phyloP scores from a whole-genome alignment of 2,329 filamentous ascomycete species.

The Arachnopeziza araneosa region DNA sequence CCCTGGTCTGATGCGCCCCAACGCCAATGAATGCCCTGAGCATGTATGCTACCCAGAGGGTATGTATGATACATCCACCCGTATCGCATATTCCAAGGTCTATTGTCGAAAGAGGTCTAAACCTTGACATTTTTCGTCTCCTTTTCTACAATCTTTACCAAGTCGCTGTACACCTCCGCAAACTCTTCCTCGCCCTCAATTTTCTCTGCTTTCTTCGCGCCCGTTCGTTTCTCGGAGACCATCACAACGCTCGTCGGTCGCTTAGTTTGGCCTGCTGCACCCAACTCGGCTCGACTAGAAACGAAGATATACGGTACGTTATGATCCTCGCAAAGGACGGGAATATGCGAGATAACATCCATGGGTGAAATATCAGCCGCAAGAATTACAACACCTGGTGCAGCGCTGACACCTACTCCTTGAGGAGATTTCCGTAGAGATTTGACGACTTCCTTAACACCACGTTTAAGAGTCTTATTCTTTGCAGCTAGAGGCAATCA shows the following conservation, averaged over 20 bases:
- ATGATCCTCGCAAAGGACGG: conserved; percentile 97
- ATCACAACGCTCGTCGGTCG: conserved; percentile 94
- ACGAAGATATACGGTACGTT: conserved; percentile 96
- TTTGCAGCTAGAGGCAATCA: conserved; percentile 67
- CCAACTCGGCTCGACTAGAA: conserved; percentile 84
- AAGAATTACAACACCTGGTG: conserved; percentile 77
- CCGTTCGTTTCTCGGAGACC: conserved; percentile 56
- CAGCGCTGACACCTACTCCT: conserved; percentile 57
- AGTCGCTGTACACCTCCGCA: conserved; percentile 56
- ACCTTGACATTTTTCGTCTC: conserved; percentile 47
- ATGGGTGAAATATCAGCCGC: conserved; percentile 96
- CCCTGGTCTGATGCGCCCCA: not conserved
- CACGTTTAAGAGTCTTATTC: conserved; percentile 91
- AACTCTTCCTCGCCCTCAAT: conserved; percentile 52
- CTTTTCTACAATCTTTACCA: conserved; percentile 62
- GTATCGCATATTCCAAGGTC: not conserved
- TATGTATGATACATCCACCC: not conserved
- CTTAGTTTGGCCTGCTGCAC: conserved; percentile 91
- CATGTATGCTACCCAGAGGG: not conserved
- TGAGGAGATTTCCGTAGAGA: conserved; percentile 85
- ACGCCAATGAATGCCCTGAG: not conserved
- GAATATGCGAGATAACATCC: conserved; percentile 98
- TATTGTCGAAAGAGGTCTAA: conserved; percentile 5
- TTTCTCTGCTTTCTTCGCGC: conserved; percentile 35
- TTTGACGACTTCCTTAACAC: conserved; percentile 99